Evolutionary conservation across 352 stramenopile species (phyloP).

Genomic region (Hyaloperonospora arabidopsidis): DNA sequence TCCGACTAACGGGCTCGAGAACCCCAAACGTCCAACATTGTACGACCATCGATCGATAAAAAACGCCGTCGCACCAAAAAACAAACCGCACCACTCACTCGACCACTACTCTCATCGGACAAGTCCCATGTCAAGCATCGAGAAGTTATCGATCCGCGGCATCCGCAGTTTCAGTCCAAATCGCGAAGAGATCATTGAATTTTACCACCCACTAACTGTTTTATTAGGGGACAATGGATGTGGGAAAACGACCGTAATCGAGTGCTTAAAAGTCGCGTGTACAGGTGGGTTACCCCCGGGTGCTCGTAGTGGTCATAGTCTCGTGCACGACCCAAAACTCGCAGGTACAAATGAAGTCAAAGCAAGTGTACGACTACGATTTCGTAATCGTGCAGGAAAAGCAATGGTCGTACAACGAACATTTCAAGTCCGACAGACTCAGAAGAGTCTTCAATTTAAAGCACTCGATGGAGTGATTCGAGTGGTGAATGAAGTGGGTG

Average conservation of each 20-base stretch:
- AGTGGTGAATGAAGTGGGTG: constrained; percentile 83
- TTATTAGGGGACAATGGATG: constrained; percentile 95
- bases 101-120: too few species aligned
- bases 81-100: too few species aligned
- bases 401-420: constrained; percentile 89
- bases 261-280: constrained; percentile 97
- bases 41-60: too few species aligned
- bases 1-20: too few species aligned
- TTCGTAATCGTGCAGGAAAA: constrained; percentile 87
- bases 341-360: constrained; percentile 89
- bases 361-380: constrained; percentile 82
- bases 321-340: constrained; percentile 96
- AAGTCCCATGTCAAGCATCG: constrained; percentile 93
- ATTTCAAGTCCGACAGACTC: constrained; percentile 93
- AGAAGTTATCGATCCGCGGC: constrained; percentile 98
- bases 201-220: constrained; percentile 98
- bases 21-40: too few species aligned
- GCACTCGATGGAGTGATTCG: constrained; percentile 93
- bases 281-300: constrained; percentile 93
- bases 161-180: constrained; percentile 97
- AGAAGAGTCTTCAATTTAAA: constrained; percentile 89
- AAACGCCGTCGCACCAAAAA: too few species aligned
- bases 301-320: constrained; percentile 82
- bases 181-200: constrained; percentile 93
- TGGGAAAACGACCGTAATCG: constrained; percentile 99